Evolutionary conservation across 768 basidiomycete species (phyloP).

Genomic region (Collybia nuda): DNA sequence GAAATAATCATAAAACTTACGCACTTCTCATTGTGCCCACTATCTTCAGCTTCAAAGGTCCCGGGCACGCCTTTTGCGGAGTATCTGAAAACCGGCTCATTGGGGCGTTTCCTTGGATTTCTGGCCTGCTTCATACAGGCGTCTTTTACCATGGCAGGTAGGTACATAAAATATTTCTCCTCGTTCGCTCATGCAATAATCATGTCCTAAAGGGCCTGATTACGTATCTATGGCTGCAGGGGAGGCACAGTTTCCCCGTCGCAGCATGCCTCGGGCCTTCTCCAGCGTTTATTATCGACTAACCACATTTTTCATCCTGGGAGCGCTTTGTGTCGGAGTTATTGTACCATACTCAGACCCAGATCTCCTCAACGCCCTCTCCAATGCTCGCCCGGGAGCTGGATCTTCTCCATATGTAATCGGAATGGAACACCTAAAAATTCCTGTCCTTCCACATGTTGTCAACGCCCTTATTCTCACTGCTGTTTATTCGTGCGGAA

Average conservation of each 20-base stretch:
- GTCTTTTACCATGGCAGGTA: slow-evolving; percentile 59
- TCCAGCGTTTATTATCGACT: slow-evolving; percentile 77
- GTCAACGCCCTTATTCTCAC: slow-evolving; percentile 73
- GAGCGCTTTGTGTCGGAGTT: slow-evolving; percentile 71
- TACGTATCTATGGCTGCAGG: slow-evolving; percentile 63
- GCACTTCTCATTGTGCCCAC: not conserved
- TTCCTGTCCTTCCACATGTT: slow-evolving; percentile 64
- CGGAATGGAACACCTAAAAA: slow-evolving; percentile 68
- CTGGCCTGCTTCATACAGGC: slow-evolving; percentile 61
- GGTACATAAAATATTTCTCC: slow-evolving; percentile 8
- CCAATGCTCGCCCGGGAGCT: slow-evolving; percentile 56
- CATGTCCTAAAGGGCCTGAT: slow-evolving; percentile 36
- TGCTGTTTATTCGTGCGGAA: slow-evolving; percentile 71
- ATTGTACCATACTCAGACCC: slow-evolving; percentile 74
- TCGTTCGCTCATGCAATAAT: not conserved
- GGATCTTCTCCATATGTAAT: slow-evolving; percentile 84
- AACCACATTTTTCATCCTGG: slow-evolving; percentile 73
- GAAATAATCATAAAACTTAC: not conserved
- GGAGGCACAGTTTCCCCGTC: slow-evolving; percentile 68
- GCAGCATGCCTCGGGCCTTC: slow-evolving; percentile 70
- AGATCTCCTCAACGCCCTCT: slow-evolving; percentile 47
- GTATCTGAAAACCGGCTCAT: slow-evolving; percentile 47
- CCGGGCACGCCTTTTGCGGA: slow-evolving; percentile 55
- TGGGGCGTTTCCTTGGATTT: slow-evolving; percentile 64
- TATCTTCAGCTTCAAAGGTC: slow-evolving; percentile 37